phyloP scores from a whole-genome alignment of 106 monocot genomes.

The Posidonia australis region DNA sequence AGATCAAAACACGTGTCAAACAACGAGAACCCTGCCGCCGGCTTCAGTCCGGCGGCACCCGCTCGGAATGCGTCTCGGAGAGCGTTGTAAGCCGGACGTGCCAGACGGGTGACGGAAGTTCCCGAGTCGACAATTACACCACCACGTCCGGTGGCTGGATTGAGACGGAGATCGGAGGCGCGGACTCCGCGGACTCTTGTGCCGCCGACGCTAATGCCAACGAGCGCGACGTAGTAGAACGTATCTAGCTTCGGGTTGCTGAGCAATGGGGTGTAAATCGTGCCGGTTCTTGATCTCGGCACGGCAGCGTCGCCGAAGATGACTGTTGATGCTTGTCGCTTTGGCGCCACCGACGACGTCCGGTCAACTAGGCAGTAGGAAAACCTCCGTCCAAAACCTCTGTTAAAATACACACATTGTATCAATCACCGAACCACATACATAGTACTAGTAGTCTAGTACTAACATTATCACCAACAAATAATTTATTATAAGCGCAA shows the following conservation, averaged over 20 bases:
- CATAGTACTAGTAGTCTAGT: no score
- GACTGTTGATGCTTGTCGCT: slow-evolving; percentile 4
- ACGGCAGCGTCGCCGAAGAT: slow-evolving; percentile 15
- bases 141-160: slow-evolving; percentile 19
- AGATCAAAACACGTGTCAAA: slow-evolving; percentile 29
- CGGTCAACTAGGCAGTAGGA: slow-evolving; percentile 26
- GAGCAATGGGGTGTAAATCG: slow-evolving; percentile 11
- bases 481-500: no score
- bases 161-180: slow-evolving; percentile 14
- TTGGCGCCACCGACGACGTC: slow-evolving; percentile 7
- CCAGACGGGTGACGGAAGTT: slow-evolving; percentile 19
- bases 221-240: slow-evolving; percentile 25
- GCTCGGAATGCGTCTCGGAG: slow-evolving; percentile 20
- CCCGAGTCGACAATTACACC: slow-evolving; percentile 30
- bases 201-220: slow-evolving; percentile 22
- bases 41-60: slow-evolving; percentile 9
- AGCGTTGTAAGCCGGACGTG: slow-evolving; percentile 12
- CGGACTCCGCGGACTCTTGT: slow-evolving; percentile 8
- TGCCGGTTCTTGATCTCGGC: neutral
- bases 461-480: no score
- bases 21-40: slow-evolving; percentile 10
- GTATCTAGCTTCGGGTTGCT: slow-evolving; percentile 16
- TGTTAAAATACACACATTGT: neutral
- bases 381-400: slow-evolving; percentile 13
- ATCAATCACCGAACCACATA: no score